A percentile compares a stretch with the other conserved stretches of the same genome.
Conservation (phyloP, 768 basidiomycete genomes). For the Phaeotremella skinneri region DNA sequence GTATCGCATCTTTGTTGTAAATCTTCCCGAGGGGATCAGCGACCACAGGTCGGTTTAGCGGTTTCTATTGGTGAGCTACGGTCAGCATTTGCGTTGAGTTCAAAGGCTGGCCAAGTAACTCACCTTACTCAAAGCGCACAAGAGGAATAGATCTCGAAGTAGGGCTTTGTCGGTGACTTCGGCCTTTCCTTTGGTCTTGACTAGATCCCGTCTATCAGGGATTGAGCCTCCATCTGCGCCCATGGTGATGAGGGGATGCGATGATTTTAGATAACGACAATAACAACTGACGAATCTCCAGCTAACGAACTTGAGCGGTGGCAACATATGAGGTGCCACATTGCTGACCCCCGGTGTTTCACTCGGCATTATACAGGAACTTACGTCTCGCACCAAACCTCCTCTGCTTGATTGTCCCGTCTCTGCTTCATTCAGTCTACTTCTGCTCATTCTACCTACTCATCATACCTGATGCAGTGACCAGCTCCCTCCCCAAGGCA, state of each 20-base stretch:
- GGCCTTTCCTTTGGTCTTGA: conserved; percentile 58
- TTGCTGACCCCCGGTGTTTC: not conserved
- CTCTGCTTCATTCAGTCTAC: too few species aligned
- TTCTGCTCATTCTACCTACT: too few species aligned
- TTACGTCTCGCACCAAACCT: not conserved
- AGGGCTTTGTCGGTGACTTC: conserved; percentile 91
- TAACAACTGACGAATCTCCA: too few species aligned
- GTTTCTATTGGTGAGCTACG: conserved; percentile 61
- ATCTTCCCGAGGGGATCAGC: conserved; percentile 89
- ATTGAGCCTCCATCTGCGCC: conserved; percentile 52
- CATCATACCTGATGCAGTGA: not conserved
- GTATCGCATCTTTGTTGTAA: conserved; percentile 91
- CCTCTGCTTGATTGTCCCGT: too few species aligned
- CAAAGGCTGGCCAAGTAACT: conserved; percentile 23
- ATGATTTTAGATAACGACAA: not conserved
- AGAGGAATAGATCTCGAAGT: conserved; percentile 80
- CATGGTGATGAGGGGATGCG: conserved; percentile 17
- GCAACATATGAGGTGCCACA: not conserved
- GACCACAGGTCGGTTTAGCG: conserved; percentile 84
- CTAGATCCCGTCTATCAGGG: conserved; percentile 52
- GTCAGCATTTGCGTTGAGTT: conserved; percentile 5
- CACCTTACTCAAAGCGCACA: conserved; percentile 94
- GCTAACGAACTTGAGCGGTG: not conserved
- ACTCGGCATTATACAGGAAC: not conserved
- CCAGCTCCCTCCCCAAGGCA: not conserved